Evolutionary conservation across 179 eudicot species (phyloP).

Genomic region (Beta macrorhiza): DNA sequence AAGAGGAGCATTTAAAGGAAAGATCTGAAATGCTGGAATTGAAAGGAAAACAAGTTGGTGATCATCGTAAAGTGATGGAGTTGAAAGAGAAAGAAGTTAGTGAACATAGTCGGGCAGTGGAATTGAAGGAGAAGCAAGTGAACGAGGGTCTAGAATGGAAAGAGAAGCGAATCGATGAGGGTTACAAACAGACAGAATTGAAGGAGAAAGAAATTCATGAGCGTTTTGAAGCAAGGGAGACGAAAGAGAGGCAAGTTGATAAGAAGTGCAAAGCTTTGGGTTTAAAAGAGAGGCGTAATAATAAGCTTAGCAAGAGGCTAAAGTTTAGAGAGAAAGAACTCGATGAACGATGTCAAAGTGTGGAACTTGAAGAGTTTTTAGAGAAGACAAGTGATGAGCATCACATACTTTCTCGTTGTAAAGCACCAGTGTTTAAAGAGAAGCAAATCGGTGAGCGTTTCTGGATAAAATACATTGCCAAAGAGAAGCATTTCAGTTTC

Average conservation of each 20-base stretch:
- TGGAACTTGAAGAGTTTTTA: neutral
- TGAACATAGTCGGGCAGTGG: constrained; percentile 23
- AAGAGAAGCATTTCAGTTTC: neutral
- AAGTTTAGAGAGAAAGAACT: constrained; percentile 13
- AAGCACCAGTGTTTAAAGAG: neutral
- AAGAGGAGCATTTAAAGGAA: neutral
- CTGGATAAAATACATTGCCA: too few relatives aligned
- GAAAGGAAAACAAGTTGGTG: constrained; percentile 15
- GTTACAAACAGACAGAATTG: neutral
- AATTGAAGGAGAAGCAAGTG: constrained; percentile 22
- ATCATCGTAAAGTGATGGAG: neutral
- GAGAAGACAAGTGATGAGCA: neutral
- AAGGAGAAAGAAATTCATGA: neutral
- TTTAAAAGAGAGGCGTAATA: neutral
- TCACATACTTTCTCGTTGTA: neutral
- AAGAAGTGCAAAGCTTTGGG: neutral
- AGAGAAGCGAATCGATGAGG: neutral
- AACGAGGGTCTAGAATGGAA: neutral
- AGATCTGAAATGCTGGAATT: neutral
- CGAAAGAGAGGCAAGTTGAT: neutral
- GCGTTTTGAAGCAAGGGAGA: constrained; percentile 14
- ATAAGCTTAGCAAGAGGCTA: neutral
- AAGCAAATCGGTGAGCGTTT: constrained; percentile 15
- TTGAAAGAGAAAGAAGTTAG: constrained; percentile 17
- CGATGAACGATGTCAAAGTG: neutral